Evolutionary conservation across 176 grass and related monocot genomes (phyloP).

Genomic region (Carex cristatella): DNA sequence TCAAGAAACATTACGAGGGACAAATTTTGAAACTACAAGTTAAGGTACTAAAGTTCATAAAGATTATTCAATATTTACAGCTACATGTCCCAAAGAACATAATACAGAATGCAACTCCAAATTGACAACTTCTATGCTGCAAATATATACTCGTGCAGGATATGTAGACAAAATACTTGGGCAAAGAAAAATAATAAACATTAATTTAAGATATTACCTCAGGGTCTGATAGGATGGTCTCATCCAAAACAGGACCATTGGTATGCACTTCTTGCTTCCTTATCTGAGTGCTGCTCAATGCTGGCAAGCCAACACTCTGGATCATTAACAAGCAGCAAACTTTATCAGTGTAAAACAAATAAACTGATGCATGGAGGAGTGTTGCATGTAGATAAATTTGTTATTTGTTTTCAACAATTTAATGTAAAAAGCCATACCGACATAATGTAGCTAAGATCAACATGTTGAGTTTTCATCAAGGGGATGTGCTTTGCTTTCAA

Average conservation of each 20-base stretch:
- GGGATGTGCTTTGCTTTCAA: conserved; percentile 79
- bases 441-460: conserved; percentile 79
- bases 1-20: background rate
- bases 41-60: background rate
- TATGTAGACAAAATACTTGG: background rate
- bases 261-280: conserved; percentile 89
- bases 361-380: conserved; percentile 14
- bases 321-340: background rate
- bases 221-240: conserved; percentile 75
- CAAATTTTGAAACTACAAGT: background rate
- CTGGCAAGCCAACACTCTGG: conserved; percentile 67
- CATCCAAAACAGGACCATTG: conserved; percentile 95
- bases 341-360: background rate
- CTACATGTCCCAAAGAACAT: background rate
- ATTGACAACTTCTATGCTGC: background rate
- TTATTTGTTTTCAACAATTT: background rate
- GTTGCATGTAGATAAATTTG: conserved; percentile 8
- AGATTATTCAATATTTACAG: background rate
- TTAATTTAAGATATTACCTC: conserved; percentile 39
- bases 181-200: background rate
- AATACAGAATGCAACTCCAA: conserved; percentile 1
- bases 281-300: conserved; percentile 92
- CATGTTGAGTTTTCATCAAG: conserved; percentile 93
- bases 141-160: background rate
- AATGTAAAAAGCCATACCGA: conserved; percentile 44